These are phyloP conservation scores for Boechera divaricarpa DNA, from an alignment of 345 rosid species.

Conservation along the genomic window DNA sequence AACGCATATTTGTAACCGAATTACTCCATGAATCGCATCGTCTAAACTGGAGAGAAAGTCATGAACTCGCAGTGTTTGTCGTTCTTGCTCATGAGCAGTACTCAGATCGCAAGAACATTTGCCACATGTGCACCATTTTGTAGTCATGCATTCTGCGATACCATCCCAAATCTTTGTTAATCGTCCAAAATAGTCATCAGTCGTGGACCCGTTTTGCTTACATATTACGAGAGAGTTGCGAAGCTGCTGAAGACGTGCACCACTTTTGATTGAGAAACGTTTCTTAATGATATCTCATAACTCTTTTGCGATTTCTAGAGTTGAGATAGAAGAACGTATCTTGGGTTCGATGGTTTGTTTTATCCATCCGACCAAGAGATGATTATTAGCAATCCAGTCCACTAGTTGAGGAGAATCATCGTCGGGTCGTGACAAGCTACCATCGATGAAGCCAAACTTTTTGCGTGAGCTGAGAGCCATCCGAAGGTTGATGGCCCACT, in stretches of 20 bases:
- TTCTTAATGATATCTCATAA: not conserved
- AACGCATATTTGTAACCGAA: too few species aligned
- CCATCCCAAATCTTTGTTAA: not conserved
- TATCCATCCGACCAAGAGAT: not conserved
- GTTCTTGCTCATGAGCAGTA: not conserved
- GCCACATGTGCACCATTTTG: not conserved
- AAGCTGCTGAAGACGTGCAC: not conserved
- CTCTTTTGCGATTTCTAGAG: not conserved
- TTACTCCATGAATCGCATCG: too few species aligned
- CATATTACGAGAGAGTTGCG: not conserved
- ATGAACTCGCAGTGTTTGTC: too few species aligned
- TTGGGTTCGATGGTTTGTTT: too few species aligned
- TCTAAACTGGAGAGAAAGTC: too few species aligned
- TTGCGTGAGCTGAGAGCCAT: not conserved
- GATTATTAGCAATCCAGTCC: not conserved
- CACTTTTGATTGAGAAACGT: not conserved
- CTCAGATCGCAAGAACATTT: not conserved
- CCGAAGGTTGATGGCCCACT: not conserved
- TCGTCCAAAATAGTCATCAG: not conserved
- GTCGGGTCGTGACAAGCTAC: not conserved
- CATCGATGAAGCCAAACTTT: not conserved
- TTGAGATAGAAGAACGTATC: not conserved
- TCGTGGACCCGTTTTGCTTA: not conserved
- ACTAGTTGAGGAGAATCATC: accelerated
- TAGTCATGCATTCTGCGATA: not conserved